Base-by-base conservation (phyloP, 108 stramenopile genomes). In the Mayamaea pseudoterrestris region DNA sequence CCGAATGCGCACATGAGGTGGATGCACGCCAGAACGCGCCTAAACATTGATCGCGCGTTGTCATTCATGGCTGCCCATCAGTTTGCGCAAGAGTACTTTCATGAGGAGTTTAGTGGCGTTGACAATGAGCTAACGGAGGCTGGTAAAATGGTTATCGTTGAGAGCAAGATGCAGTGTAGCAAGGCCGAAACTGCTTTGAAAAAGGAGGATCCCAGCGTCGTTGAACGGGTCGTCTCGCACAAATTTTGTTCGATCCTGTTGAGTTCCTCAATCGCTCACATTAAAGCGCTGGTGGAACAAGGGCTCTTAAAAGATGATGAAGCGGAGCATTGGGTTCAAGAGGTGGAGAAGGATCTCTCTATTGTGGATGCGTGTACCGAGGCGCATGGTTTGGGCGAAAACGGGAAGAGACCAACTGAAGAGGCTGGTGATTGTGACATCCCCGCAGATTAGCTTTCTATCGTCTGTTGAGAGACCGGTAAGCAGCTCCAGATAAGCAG, bases 181-280 rank as follows among this genome's bases (percentile, higher is more conserved):
- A 31, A 48, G 30, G 80, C 80, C 0, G 59, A 71, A 9, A 43
- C 66, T 17, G 55, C 40, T 13, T 51, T 87, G 5, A 29, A 47
- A 0, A 32, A 55, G 7, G 51, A 59, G 25, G 67, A 65, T 13
- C 32, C 17, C 8, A 35, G 53, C 4, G 64, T 70, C 28, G 64
- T 71, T 5, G 41, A 49, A 16, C 30, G 51, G 34, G 69, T 73
- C 1, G 57, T 58, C 37, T 74, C 74, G 22, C 81, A 78, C 66
- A 74, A 71, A 37, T 60, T 69, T n/a, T 89, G 86, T 45, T 65
- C 60, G 22, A 73, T 83, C 23, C 51, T 89, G 31, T 63, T 83
- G 31, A 74, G 48, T 32, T 54, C 14, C 21, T 47, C 47, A 27
- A 68, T 76, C 18, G 22, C 50, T 16, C 67, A 73, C 50, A 35